Percentiles rank a stretch among this genome's conserved stretches.
Conservation (phyloP, 1,284 basidiomycete genomes). For the Porodaedalea pini region DNA sequence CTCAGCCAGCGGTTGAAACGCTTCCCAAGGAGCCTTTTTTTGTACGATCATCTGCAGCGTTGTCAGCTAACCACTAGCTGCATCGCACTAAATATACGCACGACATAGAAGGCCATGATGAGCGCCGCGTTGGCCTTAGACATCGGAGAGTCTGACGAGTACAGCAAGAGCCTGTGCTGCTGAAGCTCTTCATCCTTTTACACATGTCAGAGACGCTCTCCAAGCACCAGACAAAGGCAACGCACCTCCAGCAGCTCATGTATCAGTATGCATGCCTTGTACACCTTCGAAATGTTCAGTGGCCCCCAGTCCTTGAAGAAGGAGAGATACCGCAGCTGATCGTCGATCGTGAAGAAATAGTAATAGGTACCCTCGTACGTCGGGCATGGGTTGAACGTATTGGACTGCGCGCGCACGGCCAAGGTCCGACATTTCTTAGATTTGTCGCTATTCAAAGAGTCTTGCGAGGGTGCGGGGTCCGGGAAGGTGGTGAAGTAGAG, state of each 20-base stretch:
- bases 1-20: conserved; percentile 88
- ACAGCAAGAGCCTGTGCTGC: conserved; percentile 78
- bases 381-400: conserved; percentile 47
- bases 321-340: conserved; percentile 87
- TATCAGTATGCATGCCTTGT: conserved; percentile 90
- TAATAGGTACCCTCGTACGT: conserved; percentile 66
- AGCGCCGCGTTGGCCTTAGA: conserved; percentile 93
- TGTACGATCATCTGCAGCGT: conserved; percentile 83
- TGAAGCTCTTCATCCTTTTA: conserved; percentile 64
- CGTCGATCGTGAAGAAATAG: conserved; percentile 87
- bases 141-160: conserved; percentile 81
- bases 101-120: conserved; percentile 87
- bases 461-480: conserved; percentile 61
- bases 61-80: conserved; percentile 20
- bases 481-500: conserved; percentile 81
- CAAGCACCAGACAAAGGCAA: conserved; percentile 14
- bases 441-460: conserved; percentile 52
- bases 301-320: conserved; percentile 97
- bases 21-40: conserved; percentile 90
- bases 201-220: conserved; percentile 26
- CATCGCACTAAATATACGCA: conserved; percentile 38
- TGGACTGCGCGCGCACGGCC: conserved; percentile 55
- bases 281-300: conserved; percentile 87
- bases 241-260: conserved; percentile 83
- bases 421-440: conserved; percentile 36